Evolutionary conservation across 2,329 filamentous ascomycete species (phyloP).

Genomic region (Fusarium staphyleae): DNA sequence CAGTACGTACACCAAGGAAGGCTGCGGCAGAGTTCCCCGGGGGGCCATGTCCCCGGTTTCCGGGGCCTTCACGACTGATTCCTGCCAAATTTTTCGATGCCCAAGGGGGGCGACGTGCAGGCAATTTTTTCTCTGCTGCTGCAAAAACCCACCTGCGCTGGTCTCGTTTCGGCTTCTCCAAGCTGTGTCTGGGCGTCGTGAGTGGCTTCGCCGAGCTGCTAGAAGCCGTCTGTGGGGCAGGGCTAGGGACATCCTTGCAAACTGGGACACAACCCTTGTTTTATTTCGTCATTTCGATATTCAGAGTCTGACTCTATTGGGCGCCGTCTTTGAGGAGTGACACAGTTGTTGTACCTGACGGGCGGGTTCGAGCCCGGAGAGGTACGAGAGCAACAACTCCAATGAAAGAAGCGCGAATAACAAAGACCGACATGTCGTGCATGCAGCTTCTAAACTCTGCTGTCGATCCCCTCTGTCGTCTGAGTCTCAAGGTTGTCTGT

Average conservation of each 20-base stretch:
- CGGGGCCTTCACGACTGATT: constrained; percentile 1
- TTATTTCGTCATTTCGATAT: constrained; percentile 37
- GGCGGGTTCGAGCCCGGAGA: not conserved
- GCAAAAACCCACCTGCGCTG: constrained; percentile 26
- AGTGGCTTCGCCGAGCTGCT: constrained; percentile 4
- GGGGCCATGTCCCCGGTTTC: constrained; percentile 7
- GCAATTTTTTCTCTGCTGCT: constrained; percentile 11
- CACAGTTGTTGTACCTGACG: not conserved
- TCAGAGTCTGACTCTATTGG: constrained; percentile 13
- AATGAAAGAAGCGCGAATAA: too few relatives aligned
- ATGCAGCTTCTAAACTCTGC: too few relatives aligned
- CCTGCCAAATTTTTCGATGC: constrained; percentile 6
- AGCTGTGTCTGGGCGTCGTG: not conserved
- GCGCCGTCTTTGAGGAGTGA: not conserved
- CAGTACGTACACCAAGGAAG: too few relatives aligned
- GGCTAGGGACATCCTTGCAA: constrained; percentile 31
- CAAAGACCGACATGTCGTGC: too few relatives aligned
- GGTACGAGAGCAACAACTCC: too few relatives aligned
- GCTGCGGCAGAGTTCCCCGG: constrained; percentile 5
- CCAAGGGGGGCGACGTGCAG: constrained; percentile 15
- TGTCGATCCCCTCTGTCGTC: not conserved
- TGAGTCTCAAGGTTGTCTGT: too few relatives aligned
- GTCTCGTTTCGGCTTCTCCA: constrained; percentile 11
- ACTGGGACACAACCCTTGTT: constrained; percentile 28
- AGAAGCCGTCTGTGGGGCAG: constrained; percentile 24